Base-by-base conservation (phyloP, 768 basidiomycete species). In the Agrocybe chaxingu region DNA sequence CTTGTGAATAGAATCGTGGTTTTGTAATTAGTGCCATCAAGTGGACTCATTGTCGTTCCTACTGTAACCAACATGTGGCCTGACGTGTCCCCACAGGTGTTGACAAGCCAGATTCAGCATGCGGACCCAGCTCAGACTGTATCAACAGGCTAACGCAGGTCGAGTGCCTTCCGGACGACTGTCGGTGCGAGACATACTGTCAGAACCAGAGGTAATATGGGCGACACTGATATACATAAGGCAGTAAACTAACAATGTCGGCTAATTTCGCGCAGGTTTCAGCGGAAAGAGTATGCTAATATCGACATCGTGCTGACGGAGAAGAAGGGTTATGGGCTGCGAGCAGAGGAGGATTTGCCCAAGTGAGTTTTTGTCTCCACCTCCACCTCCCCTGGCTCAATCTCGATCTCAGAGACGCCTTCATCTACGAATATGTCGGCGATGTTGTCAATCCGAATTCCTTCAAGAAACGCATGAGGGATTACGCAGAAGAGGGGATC, bases 371-470 rank as follows among this genome's bases (percentile, higher is more conserved):
- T 46, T 29, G 35, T 24, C 29, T 32, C 36, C 29, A 19, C 9
- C 35, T 31, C 13, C 29, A 18, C 29, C 10, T 7, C 11, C 32
- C 51, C 49, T 40, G 59, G 35, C 47, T 49, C 47, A 53, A 56
- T 35, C 37, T 9, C 45, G 42, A 39, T 39, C 39, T 9, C 65
- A 98, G 95, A 59, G 95, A 98, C 64, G 58, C 80, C 0, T 93
- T 99, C 69, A 89, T 99, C 49, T 98, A 98, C 65, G 97, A 99
- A 68, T 98, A 99, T 64, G 85, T 98, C 32, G 97, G 97, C 31
- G 97, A 99, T 55, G 93, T 99, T 16, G 90, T 99, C 58, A 87
- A 82, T 51, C 88, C 92, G 33, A 71, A 74, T 8, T 86, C 88
- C 11, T 97, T 99, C 66, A 82, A 88, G 69, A 92, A 91, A 66